Percentiles rank a stretch among this genome's conserved stretches.
These are phyloP conservation scores for Sordariomycetes sp. DNA, from an alignment of 2,329 filamentous ascomycete species.

Conservation along the genomic window DNA sequence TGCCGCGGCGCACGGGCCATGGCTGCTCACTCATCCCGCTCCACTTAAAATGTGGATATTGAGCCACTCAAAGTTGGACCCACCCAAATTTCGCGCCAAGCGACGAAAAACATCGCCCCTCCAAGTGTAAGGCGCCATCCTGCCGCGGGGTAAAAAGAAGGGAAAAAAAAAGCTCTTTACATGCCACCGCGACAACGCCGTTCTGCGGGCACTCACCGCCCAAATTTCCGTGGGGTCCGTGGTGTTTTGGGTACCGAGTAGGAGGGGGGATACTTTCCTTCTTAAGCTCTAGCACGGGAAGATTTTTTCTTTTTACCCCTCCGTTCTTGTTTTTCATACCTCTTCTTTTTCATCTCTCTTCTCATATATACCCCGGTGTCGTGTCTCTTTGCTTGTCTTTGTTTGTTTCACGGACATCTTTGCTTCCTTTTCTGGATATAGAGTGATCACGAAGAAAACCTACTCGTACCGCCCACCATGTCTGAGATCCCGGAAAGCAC, in stretches of 20 bases:
- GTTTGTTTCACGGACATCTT: neutral
- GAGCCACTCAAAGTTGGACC: no score
- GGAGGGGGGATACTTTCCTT: neutral
- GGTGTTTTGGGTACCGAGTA: neutral
- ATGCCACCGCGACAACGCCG: neutral
- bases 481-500: conserved; percentile 20
- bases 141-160: neutral
- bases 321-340: conserved; percentile 4
- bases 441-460: neutral
- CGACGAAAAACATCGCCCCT: no score
- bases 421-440: neutral
- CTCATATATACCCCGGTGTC: neutral
- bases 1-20: no score
- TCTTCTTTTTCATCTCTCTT: neutral
- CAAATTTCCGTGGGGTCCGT: neutral
- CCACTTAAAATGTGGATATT: no score
- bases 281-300: conserved; percentile 5
- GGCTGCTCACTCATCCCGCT: no score
- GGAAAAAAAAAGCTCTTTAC: no score
- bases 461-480: conserved; percentile 8
- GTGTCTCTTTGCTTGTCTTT: neutral
- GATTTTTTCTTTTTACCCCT: conserved; percentile 3
- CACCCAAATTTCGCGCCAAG: no score
- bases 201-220: neutral
- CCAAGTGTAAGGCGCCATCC: neutral